phyloP scores from a whole-genome alignment of 352 stramenopile species.

The Pythium dissotocum region DNA sequence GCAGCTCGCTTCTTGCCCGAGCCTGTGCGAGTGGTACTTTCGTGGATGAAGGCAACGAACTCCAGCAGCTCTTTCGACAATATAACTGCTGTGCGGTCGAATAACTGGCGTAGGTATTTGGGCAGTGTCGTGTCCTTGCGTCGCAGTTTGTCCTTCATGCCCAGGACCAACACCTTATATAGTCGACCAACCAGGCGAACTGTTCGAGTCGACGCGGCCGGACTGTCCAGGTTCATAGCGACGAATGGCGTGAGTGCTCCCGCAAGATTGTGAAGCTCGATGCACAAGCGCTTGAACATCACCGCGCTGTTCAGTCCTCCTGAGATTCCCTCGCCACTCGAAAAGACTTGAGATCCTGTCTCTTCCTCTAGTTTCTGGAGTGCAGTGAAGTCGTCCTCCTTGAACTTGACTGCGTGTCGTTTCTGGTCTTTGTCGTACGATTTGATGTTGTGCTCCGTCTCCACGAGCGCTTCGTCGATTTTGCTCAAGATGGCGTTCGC shows the following conservation, averaged over 20 bases:
- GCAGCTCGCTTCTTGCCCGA: constrained; percentile 12
- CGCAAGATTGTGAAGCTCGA: constrained; percentile 37
- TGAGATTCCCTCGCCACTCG: constrained; percentile 18
- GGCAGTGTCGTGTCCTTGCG: constrained; percentile 43
- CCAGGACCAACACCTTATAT: constrained; percentile 51
- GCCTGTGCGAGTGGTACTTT: constrained; percentile 35
- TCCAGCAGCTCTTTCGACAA: constrained; percentile 46
- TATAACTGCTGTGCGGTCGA: constrained; percentile 45
- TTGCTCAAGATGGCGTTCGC: constrained; percentile 34
- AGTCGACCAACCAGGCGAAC: constrained; percentile 45
- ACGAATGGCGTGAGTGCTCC: constrained; percentile 45
- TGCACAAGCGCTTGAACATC: constrained; percentile 38
- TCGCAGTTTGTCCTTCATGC: constrained; percentile 45
- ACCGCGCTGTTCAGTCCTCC: constrained; percentile 19
- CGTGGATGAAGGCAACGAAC: constrained; percentile 56
- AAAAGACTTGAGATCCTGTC: constrained; percentile 31
- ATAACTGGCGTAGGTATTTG: constrained; percentile 44
- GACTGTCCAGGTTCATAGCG: constrained; percentile 46
- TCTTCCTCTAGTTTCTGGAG: constrained; percentile 45
- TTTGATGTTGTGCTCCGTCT: constrained; percentile 38
- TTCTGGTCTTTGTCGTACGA: constrained; percentile 39
- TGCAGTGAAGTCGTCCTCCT: constrained; percentile 37
- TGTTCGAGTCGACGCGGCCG: constrained; percentile 37
- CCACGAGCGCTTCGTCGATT: constrained; percentile 33
- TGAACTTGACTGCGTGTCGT: constrained; percentile 39